Percentiles rank a stretch among this genome's conserved stretches.
These are phyloP conservation scores for Ziziphus jujuba DNA, from an alignment of 306 rosid species.

Conservation along the genomic window DNA sequence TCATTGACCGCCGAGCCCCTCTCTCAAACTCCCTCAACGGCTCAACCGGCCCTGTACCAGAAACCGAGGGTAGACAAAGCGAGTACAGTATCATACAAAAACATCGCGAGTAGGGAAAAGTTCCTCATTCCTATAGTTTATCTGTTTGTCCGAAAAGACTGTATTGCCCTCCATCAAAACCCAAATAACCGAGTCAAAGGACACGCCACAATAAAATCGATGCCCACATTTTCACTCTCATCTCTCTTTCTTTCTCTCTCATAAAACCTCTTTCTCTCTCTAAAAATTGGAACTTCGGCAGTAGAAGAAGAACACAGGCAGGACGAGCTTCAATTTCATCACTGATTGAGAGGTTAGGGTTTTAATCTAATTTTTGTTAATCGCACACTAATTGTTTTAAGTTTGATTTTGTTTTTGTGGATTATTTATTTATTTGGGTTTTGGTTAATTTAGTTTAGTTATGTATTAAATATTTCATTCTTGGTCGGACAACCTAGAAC, in stretches of 20 bases:
- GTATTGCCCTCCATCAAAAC: constrained; percentile 39
- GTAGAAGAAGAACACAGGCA: constrained; percentile 29
- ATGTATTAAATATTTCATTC: constrained; percentile 16
- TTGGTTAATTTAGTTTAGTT: constrained; percentile 14
- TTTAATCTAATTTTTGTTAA: constrained; percentile 16
- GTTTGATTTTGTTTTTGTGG: constrained; percentile 19
- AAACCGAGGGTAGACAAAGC: constrained; percentile 18
- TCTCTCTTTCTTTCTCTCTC: constrained; percentile 21
- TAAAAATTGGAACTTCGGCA: constrained; percentile 50
- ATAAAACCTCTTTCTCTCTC: constrained; percentile 39
- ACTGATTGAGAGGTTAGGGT: constrained; percentile 55
- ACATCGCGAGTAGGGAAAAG: constrained; percentile 1
- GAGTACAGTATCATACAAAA: neutral
- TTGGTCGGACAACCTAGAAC: constrained; percentile 17
- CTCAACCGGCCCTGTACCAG: too few species aligned
- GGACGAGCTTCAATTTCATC: constrained; percentile 38
- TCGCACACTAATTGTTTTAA: constrained; percentile 1
- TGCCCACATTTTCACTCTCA: constrained; percentile 30
- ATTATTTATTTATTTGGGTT: constrained; percentile 4
- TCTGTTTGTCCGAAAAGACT: constrained; percentile 35
- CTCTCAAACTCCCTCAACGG: too few species aligned
- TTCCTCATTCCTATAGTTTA: constrained; percentile 4
- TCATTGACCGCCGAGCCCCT: too few species aligned
- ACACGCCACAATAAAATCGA: constrained; percentile 64
- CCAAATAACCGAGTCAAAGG: constrained; percentile 69